Percentiles rank a stretch among this genome's conserved stretches.
These are phyloP conservation scores for Ceratocystis harringtonii DNA, from an alignment of 2,329 filamentous ascomycete genomes.

Conservation along the genomic window DNA sequence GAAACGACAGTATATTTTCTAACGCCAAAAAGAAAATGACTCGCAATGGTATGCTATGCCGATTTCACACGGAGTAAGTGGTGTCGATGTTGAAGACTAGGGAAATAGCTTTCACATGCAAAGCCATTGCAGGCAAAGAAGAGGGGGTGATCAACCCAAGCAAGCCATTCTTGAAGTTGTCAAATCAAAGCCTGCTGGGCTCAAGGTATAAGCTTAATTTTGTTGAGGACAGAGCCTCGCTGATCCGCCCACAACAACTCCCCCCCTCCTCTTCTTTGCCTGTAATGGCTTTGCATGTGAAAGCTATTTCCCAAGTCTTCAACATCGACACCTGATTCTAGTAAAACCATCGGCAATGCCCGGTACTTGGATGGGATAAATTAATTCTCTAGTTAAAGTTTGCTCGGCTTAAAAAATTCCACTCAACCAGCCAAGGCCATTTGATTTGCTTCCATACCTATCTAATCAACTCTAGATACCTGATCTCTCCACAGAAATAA, in stretches of 20 bases:
- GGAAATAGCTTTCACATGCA: not conserved
- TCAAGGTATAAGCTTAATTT: slow-evolving; percentile 1
- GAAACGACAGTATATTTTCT: not conserved
- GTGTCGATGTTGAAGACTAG: not conserved
- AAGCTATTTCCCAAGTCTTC: not conserved
- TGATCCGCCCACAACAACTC: not conserved
- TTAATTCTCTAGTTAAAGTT: too few relatives aligned
- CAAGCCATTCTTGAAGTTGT: not conserved
- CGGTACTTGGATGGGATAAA: too few relatives aligned
- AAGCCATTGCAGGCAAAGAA: not conserved
- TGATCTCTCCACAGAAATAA: too few relatives aligned
- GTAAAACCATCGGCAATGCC: not conserved
- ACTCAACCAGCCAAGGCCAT: too few relatives aligned
- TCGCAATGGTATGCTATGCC: too few relatives aligned
- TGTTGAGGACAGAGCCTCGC: not conserved
- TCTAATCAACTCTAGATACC: too few relatives aligned
- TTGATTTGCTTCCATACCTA: too few relatives aligned
- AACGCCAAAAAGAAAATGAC: too few relatives aligned
- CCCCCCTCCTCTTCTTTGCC: not conserved
- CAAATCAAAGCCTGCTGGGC: not conserved
- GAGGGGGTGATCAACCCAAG: not conserved
- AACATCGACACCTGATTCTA: not conserved
- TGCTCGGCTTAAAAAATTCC: too few relatives aligned
- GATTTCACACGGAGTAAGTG: too few relatives aligned
- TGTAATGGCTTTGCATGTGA: not conserved